Conservation (phyloP, 257 asterid genomes). For the Plantago major region DNA sequence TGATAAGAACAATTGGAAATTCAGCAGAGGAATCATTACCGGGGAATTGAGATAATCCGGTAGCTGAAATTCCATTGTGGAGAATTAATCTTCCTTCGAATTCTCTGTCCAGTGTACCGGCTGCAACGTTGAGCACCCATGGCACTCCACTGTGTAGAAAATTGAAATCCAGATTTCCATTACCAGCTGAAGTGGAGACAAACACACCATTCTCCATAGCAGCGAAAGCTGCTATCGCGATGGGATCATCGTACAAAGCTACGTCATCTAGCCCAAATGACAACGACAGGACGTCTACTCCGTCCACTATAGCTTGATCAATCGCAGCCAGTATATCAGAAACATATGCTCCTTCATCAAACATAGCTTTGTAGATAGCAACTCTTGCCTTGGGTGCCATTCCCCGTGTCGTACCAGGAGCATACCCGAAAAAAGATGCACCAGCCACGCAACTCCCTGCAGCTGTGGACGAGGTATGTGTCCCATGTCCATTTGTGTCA, state of each 20-base stretch:
- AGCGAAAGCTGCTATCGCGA: constrained; percentile 44
- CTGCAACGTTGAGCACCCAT: constrained; percentile 54
- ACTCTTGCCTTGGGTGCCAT: constrained; percentile 45
- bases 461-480: constrained; percentile 54
- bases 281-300: constrained; percentile 44
- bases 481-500: constrained; percentile 45
- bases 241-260: constrained; percentile 38
- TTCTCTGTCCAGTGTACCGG: constrained; percentile 44
- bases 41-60: constrained; percentile 37
- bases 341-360: constrained; percentile 35
- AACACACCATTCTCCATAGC: constrained; percentile 48
- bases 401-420: constrained; percentile 41
- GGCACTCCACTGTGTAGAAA: constrained; percentile 40
- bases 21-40: constrained; percentile 32
- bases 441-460: constrained; percentile 35
- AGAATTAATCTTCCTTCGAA: constrained; percentile 30
- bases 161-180: constrained; percentile 32
- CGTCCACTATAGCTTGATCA: constrained; percentile 42
- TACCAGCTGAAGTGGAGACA: constrained; percentile 49
- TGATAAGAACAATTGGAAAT: constrained; percentile 17
- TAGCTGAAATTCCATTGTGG: constrained; percentile 34
- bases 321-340: constrained; percentile 47
- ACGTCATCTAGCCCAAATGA: constrained; percentile 36
- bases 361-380: constrained; percentile 43
- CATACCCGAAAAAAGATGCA: constrained; percentile 45